phyloP scores from a whole-genome alignment of 306 rosid genomes.

The Begonia fuchsioides region DNA sequence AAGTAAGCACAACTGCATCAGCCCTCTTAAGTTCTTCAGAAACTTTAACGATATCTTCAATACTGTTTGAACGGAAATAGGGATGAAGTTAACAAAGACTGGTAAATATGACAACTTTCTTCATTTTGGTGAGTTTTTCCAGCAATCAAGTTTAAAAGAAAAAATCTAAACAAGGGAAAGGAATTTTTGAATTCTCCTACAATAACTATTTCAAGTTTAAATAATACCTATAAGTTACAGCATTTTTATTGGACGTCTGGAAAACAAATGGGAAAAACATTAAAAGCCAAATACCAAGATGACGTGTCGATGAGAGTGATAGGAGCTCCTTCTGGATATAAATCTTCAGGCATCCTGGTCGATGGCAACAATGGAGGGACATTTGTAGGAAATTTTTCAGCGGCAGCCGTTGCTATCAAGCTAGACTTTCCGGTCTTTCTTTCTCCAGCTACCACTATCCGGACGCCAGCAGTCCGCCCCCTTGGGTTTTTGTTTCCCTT shows the following conservation, averaged over 20 bases:
- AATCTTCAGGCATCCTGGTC: conserved; percentile 68
- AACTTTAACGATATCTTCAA: conserved; percentile 65
- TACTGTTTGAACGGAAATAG: conserved; percentile 20
- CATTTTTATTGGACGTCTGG: neutral
- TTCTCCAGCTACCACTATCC: conserved; percentile 92
- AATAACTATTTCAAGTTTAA: neutral
- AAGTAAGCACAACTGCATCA: conserved; percentile 87
- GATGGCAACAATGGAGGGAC: conserved; percentile 80
- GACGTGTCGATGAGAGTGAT: conserved; percentile 83
- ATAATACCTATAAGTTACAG: neutral
- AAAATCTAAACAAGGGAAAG: neutral
- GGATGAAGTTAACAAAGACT: neutral
- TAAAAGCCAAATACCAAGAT: conserved; percentile 36
- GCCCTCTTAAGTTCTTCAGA: conserved; percentile 88
- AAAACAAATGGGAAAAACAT: neutral
- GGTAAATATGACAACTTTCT: too few relatives aligned
- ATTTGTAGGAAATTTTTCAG: conserved; percentile 59
- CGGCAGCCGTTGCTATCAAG: conserved; percentile 76
- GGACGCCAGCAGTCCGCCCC: conserved; percentile 48
- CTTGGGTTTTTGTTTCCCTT: conserved; percentile 36
- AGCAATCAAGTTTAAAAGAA: too few relatives aligned
- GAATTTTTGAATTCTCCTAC: neutral
- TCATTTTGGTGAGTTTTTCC: too few relatives aligned
- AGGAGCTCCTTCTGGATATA: conserved; percentile 84
- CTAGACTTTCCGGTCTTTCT: conserved; percentile 81